Evolutionary conservation across 139 green algal species (phyloP), one percentile per base, ranked within the genome.

Genomic region (Chlamydomonas sp.): DNA sequence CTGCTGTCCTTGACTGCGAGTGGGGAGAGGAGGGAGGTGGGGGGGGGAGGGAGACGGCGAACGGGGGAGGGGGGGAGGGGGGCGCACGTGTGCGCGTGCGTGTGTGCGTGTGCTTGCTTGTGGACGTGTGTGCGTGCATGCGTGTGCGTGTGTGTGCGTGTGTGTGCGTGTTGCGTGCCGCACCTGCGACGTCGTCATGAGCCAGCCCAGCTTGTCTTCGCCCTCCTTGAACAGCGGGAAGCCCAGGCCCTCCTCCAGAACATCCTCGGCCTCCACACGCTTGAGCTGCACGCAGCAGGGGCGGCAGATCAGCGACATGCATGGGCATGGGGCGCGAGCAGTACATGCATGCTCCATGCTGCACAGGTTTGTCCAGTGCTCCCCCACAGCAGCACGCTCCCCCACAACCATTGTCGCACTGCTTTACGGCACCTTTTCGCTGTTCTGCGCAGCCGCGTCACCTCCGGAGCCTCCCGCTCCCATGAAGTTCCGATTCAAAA

Each of bases 121-220:
- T 20, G 16, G 43, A 13, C 43, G 16, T 54, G 13, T 13, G 43
- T 13, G 16, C 43, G 20, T 54, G 13, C 43, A 54, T 54, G n/a
- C n/a, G n/a, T n/a, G n/a, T n/a, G n/a, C n/a, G n/a, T n/a, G n/a
- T n/a, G n/a, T n/a, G n/a, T n/a, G n/a, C n/a, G n/a, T n/a, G n/a
- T n/a, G n/a, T n/a, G n/a, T n/a, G n/a, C n/a, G n/a, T n/a, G 26
- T 35, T 65, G 10, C 20, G 57, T 28, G 39, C 3, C 85, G 62
- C 57, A 94, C 90, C 64, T 83, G 74, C 24, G 85, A 89, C 37
- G 95, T 81, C 78, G 97, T 98, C 54, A 98, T 81, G 13, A 98
- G 85, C 93, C 93, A 98, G 35, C 92, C 93, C 30, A 98, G 80
- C 1, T 81, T 76, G 50, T 88, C 80, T 3, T 85, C 72, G 0